A percentile compares a stretch with the other conserved stretches of the same genome.
These are phyloP conservation scores for Termitomyces sp. DNA, from an alignment of 1,284 basidiomycete species.

Conservation along the genomic window DNA sequence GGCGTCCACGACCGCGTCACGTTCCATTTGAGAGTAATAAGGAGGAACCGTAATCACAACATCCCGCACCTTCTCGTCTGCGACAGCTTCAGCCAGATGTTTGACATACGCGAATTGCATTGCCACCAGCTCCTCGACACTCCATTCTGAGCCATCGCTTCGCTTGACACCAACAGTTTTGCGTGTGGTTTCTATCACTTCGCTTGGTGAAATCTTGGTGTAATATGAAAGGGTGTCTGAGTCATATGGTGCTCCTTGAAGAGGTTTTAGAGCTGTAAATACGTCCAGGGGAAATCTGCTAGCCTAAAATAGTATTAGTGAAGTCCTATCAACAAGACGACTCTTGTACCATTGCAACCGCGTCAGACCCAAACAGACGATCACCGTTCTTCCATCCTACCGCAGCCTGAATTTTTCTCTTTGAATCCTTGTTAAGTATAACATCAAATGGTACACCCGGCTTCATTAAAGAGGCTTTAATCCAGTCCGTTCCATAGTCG, in stretches of 20 bases:
- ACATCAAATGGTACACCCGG: constrained; percentile 97
- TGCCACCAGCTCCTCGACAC: constrained; percentile 87
- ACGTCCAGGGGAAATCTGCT: constrained; percentile 87
- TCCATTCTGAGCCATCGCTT: constrained; percentile 66
- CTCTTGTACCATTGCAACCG: constrained; percentile 71
- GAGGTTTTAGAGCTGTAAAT: constrained; percentile 82
- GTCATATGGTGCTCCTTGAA: constrained; percentile 74
- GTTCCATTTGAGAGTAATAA: constrained; percentile 83
- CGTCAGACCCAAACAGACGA: constrained; percentile 85
- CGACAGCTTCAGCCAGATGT: constrained; percentile 77
- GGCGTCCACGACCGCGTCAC: constrained; percentile 87
- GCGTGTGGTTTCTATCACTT: constrained; percentile 53
- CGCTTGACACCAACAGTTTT: constrained; percentile 55
- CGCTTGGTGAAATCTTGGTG: constrained; percentile 59
- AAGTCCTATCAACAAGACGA: neutral
- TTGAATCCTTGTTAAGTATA: constrained; percentile 92
- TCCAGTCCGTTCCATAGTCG: constrained; percentile 95
- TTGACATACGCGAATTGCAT: constrained; percentile 94
- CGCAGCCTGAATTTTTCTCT: constrained; percentile 88
- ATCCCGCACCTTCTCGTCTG: constrained; percentile 75
- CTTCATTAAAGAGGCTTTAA: constrained; percentile 95
- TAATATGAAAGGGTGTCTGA: constrained; percentile 61
- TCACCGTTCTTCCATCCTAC: constrained; percentile 88
- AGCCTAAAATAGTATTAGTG: constrained; percentile 48
- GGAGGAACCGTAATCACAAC: constrained; percentile 84